phyloP scores from a whole-genome alignment of 352 stramenopile species.

The Phytophthora ohioensis region DNA sequence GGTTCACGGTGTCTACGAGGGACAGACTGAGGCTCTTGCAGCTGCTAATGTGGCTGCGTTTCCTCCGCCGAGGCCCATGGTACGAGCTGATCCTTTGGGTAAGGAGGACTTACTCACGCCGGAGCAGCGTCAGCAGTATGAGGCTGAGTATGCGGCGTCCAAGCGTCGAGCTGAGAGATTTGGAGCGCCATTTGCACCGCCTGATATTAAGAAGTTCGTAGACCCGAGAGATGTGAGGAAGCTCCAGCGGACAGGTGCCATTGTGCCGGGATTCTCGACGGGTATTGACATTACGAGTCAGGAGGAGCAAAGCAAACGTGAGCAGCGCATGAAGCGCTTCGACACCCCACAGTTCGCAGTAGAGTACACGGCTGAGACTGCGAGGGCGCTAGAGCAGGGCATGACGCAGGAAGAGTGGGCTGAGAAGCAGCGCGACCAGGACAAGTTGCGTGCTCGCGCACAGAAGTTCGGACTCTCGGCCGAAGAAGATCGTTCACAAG shows the following conservation, averaged over 20 bases:
- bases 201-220: constrained; percentile 80
- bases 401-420: constrained; percentile 81
- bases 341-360: constrained; percentile 78
- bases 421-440: constrained; percentile 63
- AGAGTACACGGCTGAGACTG: constrained; percentile 70
- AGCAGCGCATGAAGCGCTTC: constrained; percentile 85
- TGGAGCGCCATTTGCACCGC: constrained; percentile 62
- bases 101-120: constrained; percentile 65
- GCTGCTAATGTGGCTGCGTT: constrained; percentile 51
- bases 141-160: constrained; percentile 48
- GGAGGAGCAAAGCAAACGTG: constrained; percentile 71
- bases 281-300: constrained; percentile 77
- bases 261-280: constrained; percentile 69
- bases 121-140: constrained; percentile 61
- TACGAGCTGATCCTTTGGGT: constrained; percentile 67
- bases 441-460: constrained; percentile 71
- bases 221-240: constrained; percentile 81
- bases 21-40: constrained; percentile 34
- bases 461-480: constrained; percentile 75
- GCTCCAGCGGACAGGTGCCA: constrained; percentile 74
- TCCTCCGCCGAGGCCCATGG: constrained; percentile 55
- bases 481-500: constrained; percentile 45
- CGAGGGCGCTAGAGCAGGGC: constrained; percentile 64
- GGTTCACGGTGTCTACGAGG: constrained; percentile 44
- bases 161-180: constrained; percentile 75